Percentiles rank a stretch among this genome's conserved stretches.
These are phyloP conservation scores for Aspergillus sclerotiicarbonarius DNA, from an alignment of 495 filamentous ascomycete genomes.

Conservation along the genomic window DNA sequence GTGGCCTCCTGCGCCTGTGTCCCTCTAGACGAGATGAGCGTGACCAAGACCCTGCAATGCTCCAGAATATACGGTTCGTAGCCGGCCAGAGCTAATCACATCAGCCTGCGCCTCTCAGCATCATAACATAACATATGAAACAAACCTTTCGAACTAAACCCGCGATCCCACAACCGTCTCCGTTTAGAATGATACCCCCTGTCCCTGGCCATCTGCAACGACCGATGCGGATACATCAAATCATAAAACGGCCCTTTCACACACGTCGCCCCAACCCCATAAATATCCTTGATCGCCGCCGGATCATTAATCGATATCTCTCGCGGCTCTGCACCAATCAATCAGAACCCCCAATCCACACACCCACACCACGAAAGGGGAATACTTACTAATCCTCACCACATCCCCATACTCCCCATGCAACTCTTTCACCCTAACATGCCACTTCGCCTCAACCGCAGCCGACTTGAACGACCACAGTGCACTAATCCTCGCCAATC, in stretches of 20 bases:
- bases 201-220: constrained; percentile 13
- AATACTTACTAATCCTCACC: constrained; percentile 15
- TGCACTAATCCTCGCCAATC: constrained; percentile 4
- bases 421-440: constrained; percentile 10
- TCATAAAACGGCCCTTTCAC: constrained; percentile 15
- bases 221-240: constrained; percentile 12
- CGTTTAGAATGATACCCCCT: constrained; percentile 8
- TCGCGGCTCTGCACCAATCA: constrained; percentile 1
- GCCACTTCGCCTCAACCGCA: constrained; percentile 9
- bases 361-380: no score
- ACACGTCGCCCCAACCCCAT: constrained; percentile 8
- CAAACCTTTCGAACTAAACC: constrained; percentile 13
- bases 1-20: constrained; percentile 4
- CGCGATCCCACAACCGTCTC: constrained; percentile 13
- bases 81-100: constrained; percentile 5
- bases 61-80: constrained; percentile 14
- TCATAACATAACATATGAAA: not conserved
- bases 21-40: not conserved
- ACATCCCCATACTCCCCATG: constrained; percentile 13
- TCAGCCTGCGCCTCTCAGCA: not conserved
- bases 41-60: constrained; percentile 9
- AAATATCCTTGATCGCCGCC: constrained; percentile 7
- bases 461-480: constrained; percentile 7
- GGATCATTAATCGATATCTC: constrained; percentile 17
- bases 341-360: not conserved